Evolutionary conservation across 2,329 filamentous ascomycete genomes (phyloP).

Genomic region (Exophiala bonariae): DNA sequence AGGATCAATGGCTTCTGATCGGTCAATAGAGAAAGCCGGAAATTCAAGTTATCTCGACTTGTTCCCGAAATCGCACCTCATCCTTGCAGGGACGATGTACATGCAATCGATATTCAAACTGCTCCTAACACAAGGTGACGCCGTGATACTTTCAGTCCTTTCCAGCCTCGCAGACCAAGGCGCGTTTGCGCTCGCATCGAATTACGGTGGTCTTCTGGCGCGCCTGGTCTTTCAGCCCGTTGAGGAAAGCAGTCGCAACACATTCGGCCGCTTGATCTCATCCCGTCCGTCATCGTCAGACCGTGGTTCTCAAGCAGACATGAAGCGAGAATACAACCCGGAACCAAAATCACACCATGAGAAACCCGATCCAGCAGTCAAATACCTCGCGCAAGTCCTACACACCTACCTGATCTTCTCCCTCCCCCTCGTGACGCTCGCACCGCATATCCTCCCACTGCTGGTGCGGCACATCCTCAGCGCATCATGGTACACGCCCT

Average conservation of each 20-base stretch:
- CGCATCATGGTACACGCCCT: slow-evolving; percentile 69
- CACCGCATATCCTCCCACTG: slow-evolving; percentile 72
- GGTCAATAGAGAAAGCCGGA: no score
- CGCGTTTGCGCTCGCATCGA: slow-evolving; percentile 87
- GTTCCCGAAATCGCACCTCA: slow-evolving; percentile 70
- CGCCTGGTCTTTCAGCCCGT: slow-evolving; percentile 91
- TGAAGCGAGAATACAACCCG: no score
- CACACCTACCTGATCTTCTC: slow-evolving; percentile 74
- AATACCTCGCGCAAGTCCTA: slow-evolving; percentile 56
- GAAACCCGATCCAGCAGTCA: slow-evolving; percentile 11
- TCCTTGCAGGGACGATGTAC: slow-evolving; percentile 78
- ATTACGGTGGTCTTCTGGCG: slow-evolving; percentile 87
- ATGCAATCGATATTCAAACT: slow-evolving; percentile 90
- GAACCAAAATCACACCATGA: neutral
- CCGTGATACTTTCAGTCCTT: slow-evolving; percentile 77
- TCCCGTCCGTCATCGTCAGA: neutral
- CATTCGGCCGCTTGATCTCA: slow-evolving; percentile 78
- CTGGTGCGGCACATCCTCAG: slow-evolving; percentile 77
- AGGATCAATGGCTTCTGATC: no score
- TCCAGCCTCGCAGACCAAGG: slow-evolving; percentile 80
- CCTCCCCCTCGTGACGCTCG: slow-evolving; percentile 66
- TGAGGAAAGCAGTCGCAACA: slow-evolving; percentile 86
- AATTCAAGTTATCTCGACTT: slow-evolving; percentile 45
- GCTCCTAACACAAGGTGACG: slow-evolving; percentile 89
- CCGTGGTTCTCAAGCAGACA: no score